Base-by-base conservation (phyloP, 371 early-diverging fungal genomes). In the Circinella minor region DNA sequence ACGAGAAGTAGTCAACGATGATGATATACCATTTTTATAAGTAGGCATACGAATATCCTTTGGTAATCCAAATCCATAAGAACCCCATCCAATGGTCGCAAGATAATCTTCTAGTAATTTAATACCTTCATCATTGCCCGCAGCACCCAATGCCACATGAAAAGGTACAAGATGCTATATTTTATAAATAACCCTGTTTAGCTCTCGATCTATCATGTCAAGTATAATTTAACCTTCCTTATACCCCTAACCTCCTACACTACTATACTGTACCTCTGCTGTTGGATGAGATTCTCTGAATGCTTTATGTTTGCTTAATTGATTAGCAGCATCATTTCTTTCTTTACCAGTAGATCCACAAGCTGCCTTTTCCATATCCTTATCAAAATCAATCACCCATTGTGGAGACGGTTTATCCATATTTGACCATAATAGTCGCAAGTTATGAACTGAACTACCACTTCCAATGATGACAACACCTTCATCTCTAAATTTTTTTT, bases 371-470 rank as follows among this genome's bases (percentile, higher is more conserved):
- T 77, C 77, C 60, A 75, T 46, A 4, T 68, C 66, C 37, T 68
- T 62, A 36, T 78, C 78, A 57, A 78, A 78, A n/a, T 67, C 66
- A 5, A 61, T 34, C 9, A 78, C 75, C 47, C 68, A 78, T 51
- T 63, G 63, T 3, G 78, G 78, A 3, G 78, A 47, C 1, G 75
- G 75, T 34, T 63, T 67, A 9, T 74, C 59, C 55, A 70, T 68
- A 38, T 73, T 69, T 0, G 70, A 54, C 36, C 80, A 83, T 34
- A 85, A 37, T 38, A 83, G 82, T 4, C 84, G 75, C 65, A 89
- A 67, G 62, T 89, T 89, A 69, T 89, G 89, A 0, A 87, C 86
- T 0, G 88, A 82, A 49, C 85, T 83, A 5, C 89, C 89, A 70
- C 84, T 83, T 39, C 85, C 88, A 3, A 89, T 86, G 66, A 89